Evolutionary conservation across 495 filamentous ascomycete genomes (phyloP), one percentile per base, ranked within the genome.

Genomic region (Letharia lupina): DNA sequence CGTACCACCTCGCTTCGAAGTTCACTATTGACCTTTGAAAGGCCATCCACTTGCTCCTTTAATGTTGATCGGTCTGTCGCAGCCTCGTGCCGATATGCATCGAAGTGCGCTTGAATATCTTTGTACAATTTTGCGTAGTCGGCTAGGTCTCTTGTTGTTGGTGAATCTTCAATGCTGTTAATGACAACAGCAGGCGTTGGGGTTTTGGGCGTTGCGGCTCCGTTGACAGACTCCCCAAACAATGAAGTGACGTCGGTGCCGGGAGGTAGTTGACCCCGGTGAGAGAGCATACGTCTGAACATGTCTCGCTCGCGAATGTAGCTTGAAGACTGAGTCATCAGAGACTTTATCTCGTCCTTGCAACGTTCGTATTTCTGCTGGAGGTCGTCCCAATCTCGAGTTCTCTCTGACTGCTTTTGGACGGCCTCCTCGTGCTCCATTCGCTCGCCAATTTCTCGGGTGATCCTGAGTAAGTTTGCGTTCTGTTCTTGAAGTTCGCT

Each of bases 301-400:
- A 96, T 97, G 71, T 99, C 93, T 44, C 94, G 86, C 77, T 99
- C 94, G 72, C 90, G 90, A 60, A 93, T 89, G 69, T 96, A 96
- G 75, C 91, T 96, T 79, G 96, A 88, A 41, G 90, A 89, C 67
- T 90, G 87, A 10, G 89, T 85, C 6, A 87, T 81, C 59, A 94
- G 84, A 42, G 88, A 87, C 67, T 88, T 82, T 44, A 96, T 81
- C 71, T 97, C 93, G 82, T 88, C 81, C 42, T 86, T 79, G 68
- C 84, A 83, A 18, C 81, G 81, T 64, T 83, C 81, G 18, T 83
- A 77, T 39, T 89, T 83, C 45, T 83, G 81, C 52, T 88, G 82
- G 20, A 91, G 80, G 69, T 95, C 88, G 44, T 89, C 83, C 50
- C 85, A 85, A 58, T 93, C 87, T 67, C 89, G 81, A 45, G 86